phyloP scores from a whole-genome alignment of 768 basidiomycete genomes.

The Kwoniella bestiolae region DNA sequence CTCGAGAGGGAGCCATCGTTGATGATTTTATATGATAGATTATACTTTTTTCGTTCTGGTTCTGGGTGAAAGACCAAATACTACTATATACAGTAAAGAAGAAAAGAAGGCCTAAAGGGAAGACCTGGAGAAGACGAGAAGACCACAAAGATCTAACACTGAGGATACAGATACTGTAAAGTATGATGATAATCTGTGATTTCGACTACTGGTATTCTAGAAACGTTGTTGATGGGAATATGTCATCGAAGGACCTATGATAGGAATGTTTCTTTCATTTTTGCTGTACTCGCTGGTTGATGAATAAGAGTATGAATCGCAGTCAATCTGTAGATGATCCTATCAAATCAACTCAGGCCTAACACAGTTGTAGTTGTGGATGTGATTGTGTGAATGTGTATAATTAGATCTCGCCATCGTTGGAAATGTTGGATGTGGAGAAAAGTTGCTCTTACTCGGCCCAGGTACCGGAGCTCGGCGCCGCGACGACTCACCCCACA shows the following conservation, averaged over 20 bases:
- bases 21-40: not conserved
- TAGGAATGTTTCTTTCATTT: not conserved
- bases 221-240: not conserved
- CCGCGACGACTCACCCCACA: not conserved
- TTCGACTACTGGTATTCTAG: not conserved
- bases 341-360: not conserved
- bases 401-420: not conserved
- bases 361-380: not conserved
- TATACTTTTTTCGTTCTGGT: not conserved
- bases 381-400: not conserved
- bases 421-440: not conserved
- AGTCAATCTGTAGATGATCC: too few species aligned
- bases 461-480: not conserved
- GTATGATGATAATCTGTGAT: too few species aligned
- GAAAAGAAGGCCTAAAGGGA: not conserved
- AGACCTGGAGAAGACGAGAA: not conserved
- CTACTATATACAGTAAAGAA: not conserved
- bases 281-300: not conserved
- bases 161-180: too few species aligned
- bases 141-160: not conserved
- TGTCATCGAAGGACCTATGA: not conserved
- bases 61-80: not conserved
- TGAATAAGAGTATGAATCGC: not conserved
- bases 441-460: not conserved
- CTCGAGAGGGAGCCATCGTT: conserved; percentile 2